Evolutionary conservation across 2,329 filamentous ascomycete genomes (phyloP).

Genomic region (Neofusicoccum laricinum): DNA sequence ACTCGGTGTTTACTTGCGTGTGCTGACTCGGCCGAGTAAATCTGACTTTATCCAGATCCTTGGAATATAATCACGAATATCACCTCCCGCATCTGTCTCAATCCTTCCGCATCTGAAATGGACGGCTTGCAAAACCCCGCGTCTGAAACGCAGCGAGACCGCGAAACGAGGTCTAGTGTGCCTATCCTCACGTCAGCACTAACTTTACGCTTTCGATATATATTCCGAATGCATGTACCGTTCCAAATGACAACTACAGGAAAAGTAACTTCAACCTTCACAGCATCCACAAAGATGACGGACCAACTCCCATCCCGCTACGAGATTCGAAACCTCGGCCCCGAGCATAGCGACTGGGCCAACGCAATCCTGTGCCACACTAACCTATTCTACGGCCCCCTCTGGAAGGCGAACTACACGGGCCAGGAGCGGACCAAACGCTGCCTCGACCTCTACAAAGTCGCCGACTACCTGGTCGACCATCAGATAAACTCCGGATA

Average conservation of each 20-base stretch:
- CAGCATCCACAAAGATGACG: not conserved
- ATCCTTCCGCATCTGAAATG: not conserved
- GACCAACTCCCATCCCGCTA: conserved; percentile 26
- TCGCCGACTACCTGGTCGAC: conserved; percentile 27
- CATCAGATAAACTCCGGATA: conserved; percentile 35
- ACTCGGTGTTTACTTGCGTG: too few species aligned
- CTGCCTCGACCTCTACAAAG: conserved; percentile 15
- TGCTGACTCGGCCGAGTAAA: too few species aligned
- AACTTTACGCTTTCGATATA: not conserved
- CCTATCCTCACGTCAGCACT: conserved; percentile 10
- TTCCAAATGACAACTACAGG: not conserved
- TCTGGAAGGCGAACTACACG: conserved; percentile 26
- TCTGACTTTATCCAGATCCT: not conserved
- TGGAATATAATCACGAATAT: not conserved
- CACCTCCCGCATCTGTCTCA: not conserved
- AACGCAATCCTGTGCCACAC: conserved; percentile 30
- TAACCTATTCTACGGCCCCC: conserved; percentile 29
- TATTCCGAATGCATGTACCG: not conserved
- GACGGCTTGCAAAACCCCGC: not conserved
- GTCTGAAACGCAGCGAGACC: not conserved
- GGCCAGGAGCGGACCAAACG: conserved; percentile 15
- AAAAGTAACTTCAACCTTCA: not conserved
- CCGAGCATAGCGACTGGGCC: conserved; percentile 29
- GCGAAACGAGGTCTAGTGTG: not conserved
- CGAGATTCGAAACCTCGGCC: conserved; percentile 29